Conservation (phyloP, 176 grass and related monocot species). For the Calamus simplicifolius region DNA sequence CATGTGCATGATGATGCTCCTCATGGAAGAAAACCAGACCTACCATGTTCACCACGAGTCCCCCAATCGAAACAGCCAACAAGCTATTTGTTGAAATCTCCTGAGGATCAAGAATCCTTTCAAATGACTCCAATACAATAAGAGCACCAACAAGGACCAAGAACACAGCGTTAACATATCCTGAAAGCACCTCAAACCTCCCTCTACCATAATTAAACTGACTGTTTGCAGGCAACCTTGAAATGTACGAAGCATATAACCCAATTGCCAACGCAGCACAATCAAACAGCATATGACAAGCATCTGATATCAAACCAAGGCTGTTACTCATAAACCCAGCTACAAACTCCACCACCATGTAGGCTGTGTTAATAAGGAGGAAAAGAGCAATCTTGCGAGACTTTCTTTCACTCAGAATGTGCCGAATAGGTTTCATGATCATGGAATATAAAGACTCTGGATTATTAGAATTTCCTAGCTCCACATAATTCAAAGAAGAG, state of each 20-base stretch:
- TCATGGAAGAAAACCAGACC: constrained; percentile 98
- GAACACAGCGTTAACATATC: constrained; percentile 95
- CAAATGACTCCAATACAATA: constrained; percentile 83
- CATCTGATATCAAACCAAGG: constrained; percentile 85
- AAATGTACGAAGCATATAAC: constrained; percentile 80
- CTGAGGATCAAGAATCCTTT: constrained; percentile 90
- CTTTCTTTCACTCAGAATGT: constrained; percentile 78
- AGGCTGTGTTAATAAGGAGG: constrained; percentile 74
- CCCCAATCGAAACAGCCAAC: constrained; percentile 79
- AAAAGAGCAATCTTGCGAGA: constrained; percentile 87
- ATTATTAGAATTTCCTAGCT: constrained; percentile 44
- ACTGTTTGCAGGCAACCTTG: constrained; percentile 80
- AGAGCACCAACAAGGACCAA: constrained; percentile 75
- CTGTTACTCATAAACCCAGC: constrained; percentile 96
- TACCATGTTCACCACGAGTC: constrained; percentile 73
- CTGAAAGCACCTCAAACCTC: constrained; percentile 92
- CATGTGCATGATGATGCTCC: constrained; percentile 97
- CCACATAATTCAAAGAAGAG: constrained; percentile 34
- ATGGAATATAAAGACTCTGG: constrained; percentile 47
- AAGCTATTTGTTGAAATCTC: constrained; percentile 93
- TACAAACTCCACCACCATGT: constrained; percentile 91
- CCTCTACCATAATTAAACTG: constrained; percentile 82
- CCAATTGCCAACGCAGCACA: constrained; percentile 88
- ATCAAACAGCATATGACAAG: constrained; percentile 98
- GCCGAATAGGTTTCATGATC: constrained; percentile 59